Conservation (phyloP, 2,329 filamentous ascomycete genomes). For the Coleophoma crateriformis region DNA sequence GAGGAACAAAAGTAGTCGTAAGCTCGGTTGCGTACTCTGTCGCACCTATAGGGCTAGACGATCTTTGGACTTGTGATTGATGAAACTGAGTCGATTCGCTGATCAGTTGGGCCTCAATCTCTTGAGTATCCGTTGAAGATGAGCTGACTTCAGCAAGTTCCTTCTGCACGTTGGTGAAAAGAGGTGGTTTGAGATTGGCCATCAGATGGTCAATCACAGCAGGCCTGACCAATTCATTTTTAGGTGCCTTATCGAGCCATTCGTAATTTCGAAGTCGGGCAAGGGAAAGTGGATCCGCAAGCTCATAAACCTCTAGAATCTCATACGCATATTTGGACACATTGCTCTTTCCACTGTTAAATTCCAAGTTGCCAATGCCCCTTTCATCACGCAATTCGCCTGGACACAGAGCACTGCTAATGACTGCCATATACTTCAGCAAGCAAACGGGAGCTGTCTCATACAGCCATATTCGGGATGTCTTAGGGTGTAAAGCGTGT, state of each 20-base stretch:
- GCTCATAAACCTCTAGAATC: conserved; percentile 52
- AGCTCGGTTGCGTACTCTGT: neutral
- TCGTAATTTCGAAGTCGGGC: conserved; percentile 47
- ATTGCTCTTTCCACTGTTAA: conserved; percentile 12
- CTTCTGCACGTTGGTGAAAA: conserved; percentile 32
- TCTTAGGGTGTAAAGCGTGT: conserved; percentile 13
- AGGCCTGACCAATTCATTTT: conserved; percentile 48
- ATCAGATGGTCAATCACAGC: conserved; percentile 52
- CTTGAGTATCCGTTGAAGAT: conserved; percentile 22
- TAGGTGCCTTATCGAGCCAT: conserved; percentile 44
- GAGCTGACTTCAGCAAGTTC: conserved; percentile 5
- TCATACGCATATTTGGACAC: conserved; percentile 37
- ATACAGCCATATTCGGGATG: conserved; percentile 60
- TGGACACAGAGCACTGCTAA: conserved; percentile 40
- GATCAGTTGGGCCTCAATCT: conserved; percentile 21
- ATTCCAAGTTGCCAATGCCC: conserved; percentile 46
- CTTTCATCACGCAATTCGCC: conserved; percentile 38
- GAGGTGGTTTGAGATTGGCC: conserved; percentile 48
- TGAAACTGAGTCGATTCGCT: conserved; percentile 21
- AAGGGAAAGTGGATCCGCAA: conserved; percentile 52
- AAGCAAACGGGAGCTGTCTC: conserved; percentile 38
- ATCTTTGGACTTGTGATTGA: conserved; percentile 1
- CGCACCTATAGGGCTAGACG: neutral
- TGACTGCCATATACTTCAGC: conserved; percentile 53
- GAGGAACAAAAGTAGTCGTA: neutral